phyloP scores from a whole-genome alignment of 2,329 filamentous ascomycete species.

The Alternaria sp. region DNA sequence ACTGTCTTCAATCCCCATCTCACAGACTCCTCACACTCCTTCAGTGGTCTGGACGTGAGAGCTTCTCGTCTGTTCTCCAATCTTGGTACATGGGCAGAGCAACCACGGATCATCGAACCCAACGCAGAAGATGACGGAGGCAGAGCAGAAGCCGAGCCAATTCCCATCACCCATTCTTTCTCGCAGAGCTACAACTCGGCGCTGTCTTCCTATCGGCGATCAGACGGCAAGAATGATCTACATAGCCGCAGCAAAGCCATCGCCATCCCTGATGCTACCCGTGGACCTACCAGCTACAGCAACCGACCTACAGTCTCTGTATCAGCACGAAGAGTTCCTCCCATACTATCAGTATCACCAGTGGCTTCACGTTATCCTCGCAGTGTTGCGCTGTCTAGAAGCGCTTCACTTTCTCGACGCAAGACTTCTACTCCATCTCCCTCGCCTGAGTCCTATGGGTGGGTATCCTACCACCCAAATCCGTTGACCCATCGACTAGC shows the following conservation, averaged over 20 bases:
- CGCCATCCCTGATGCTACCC: slow-evolving; percentile 39
- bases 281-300: slow-evolving; percentile 25
- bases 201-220: slow-evolving; percentile 22
- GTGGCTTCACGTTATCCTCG: slow-evolving; percentile 32
- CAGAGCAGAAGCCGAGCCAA: slow-evolving; percentile 32
- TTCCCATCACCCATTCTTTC: slow-evolving; percentile 42
- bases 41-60: slow-evolving; percentile 42
- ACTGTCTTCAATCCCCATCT: slow-evolving; percentile 43
- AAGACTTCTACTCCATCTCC: slow-evolving; percentile 39
- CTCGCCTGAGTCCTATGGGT: slow-evolving; percentile 43
- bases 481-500: slow-evolving; percentile 43
- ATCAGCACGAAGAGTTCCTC: slow-evolving; percentile 31
- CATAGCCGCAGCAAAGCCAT: slow-evolving; percentile 37
- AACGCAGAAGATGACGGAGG: slow-evolving; percentile 39
- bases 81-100: slow-evolving; percentile 43
- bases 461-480: slow-evolving; percentile 49
- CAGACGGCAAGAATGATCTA: slow-evolving; percentile 18
- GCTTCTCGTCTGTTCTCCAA: slow-evolving; percentile 43
- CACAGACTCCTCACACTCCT: slow-evolving; percentile 39
- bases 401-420: slow-evolving; percentile 38
- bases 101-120: slow-evolving; percentile 41
- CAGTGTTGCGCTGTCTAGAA: slow-evolving; percentile 36
- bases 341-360: slow-evolving; percentile 41
- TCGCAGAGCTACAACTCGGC: slow-evolving; percentile 30
- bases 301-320: slow-evolving; percentile 15